phyloP scores from a whole-genome alignment of 805 yeast species.

The Metschnikowia koreensis region DNA sequence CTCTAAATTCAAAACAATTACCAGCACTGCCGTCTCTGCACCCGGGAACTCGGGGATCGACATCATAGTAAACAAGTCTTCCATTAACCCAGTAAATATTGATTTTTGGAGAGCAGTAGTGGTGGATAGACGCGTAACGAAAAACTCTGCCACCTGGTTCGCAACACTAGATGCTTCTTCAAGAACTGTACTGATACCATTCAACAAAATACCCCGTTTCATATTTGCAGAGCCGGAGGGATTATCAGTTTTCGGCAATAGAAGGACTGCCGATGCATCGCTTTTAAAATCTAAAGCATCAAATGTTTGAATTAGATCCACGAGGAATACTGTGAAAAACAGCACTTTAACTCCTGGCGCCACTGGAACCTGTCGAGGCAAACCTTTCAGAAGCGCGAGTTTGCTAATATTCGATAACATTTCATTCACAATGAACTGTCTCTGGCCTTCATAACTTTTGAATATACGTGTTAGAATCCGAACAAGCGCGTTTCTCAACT shows the following conservation, averaged over 20 bases:
- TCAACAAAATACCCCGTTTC: constrained; percentile 8
- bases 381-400: constrained; percentile 44
- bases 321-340: constrained; percentile 44
- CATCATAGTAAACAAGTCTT: constrained; percentile 54
- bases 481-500: constrained; percentile 27
- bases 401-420: constrained; percentile 50
- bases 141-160: constrained; percentile 8
- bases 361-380: constrained; percentile 44
- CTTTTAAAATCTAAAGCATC: constrained; percentile 16
- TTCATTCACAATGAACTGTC: constrained; percentile 61
- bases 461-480: constrained; percentile 39
- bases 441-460: constrained; percentile 46
- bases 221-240: constrained; percentile 6
- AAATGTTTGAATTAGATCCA: constrained; percentile 41
- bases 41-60: constrained; percentile 62
- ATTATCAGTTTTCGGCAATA: constrained; percentile 7
- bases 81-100: constrained; percentile 33
- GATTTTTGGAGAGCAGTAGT: constrained; percentile 10
- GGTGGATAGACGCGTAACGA: constrained; percentile 5
- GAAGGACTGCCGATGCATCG: constrained; percentile 1
- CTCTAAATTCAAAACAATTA: constrained; percentile 1
- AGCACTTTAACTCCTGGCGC: constrained; percentile 49
- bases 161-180: constrained; percentile 5
- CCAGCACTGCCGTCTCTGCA: constrained; percentile 33
- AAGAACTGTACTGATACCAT: not conserved